Conservation (phyloP, 179 eudicot species). For the Dionaea muscipula region DNA sequence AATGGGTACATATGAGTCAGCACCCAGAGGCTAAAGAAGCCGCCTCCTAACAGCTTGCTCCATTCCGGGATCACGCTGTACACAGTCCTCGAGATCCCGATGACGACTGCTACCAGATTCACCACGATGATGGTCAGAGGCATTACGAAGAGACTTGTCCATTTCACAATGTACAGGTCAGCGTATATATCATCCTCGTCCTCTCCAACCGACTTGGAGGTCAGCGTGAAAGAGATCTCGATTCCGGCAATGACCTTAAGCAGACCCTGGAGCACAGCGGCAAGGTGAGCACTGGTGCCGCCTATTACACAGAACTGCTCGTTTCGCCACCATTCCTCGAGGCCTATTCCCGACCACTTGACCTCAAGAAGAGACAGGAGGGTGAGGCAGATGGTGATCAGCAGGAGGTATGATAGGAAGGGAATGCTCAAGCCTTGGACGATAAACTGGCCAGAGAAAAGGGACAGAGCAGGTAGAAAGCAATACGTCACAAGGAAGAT, state of each 20-base stretch:
- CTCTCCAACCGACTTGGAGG: conserved; percentile 43
- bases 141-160: conserved; percentile 55
- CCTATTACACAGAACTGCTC: conserved; percentile 80
- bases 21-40: conserved; percentile 67
- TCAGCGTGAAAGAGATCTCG: conserved; percentile 63
- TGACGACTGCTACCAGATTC: conserved; percentile 36
- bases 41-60: conserved; percentile 59
- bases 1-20: conserved; percentile 67
- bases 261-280: conserved; percentile 59
- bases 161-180: conserved; percentile 48
- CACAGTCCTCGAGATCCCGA: conserved; percentile 40
- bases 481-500: conserved; percentile 50
- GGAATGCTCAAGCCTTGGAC: conserved; percentile 35
- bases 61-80: conserved; percentile 62
- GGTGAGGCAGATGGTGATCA: conserved; percentile 31
- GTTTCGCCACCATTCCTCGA: conserved; percentile 77
- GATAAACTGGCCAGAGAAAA: conserved; percentile 62
- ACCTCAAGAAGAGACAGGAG: conserved; percentile 63
- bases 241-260: conserved; percentile 58
- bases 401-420: conserved; percentile 43
- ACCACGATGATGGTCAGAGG: conserved; percentile 45
- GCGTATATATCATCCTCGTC: conserved; percentile 59
- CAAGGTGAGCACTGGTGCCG: conserved; percentile 64
- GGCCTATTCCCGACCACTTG: conserved; percentile 66
- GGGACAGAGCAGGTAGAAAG: conserved; percentile 61